Evolutionary conservation across 306 rosid species (phyloP).

Genomic region (Heteromeles arbutifolia): DNA sequence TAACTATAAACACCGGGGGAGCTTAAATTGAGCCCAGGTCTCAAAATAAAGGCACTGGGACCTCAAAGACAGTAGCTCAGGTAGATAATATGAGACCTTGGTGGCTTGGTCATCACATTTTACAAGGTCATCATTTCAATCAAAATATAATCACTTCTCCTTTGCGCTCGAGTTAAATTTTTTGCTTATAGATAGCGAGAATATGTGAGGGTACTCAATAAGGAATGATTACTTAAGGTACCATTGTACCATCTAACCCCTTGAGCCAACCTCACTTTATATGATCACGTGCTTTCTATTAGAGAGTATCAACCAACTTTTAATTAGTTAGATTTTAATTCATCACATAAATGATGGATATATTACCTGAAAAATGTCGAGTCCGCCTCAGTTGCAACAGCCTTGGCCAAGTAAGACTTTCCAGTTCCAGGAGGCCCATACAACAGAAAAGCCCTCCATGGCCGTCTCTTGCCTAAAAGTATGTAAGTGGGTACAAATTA

Average conservation of each 20-base stretch:
- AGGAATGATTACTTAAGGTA: background rate
- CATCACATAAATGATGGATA: background rate
- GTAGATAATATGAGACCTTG: background rate
- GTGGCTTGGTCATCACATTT: background rate
- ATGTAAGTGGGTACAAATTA: background rate
- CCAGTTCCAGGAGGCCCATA: slow-evolving; percentile 99
- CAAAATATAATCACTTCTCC: background rate
- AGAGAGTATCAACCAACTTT: background rate
- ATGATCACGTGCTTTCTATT: background rate
- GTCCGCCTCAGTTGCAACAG: slow-evolving; percentile 98
- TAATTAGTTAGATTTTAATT: background rate
- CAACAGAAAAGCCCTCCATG: slow-evolving; percentile 94
- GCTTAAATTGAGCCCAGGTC: background rate
- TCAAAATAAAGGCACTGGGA: background rate
- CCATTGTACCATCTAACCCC: background rate
- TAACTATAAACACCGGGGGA: background rate
- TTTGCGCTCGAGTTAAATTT: background rate
- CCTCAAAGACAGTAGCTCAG: background rate
- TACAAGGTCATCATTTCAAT: background rate
- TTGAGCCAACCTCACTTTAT: background rate
- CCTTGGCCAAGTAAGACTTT: slow-evolving; percentile 97
- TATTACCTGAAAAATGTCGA: slow-evolving; percentile 92
- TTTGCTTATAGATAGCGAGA: background rate
- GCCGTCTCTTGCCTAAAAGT: slow-evolving; percentile 82
- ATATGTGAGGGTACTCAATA: background rate